Evolutionary conservation across 2,329 filamentous ascomycete genomes (phyloP), one percentile per base, ranked within the genome.

Genomic region (Aspergillus ochraceoroseus): DNA sequence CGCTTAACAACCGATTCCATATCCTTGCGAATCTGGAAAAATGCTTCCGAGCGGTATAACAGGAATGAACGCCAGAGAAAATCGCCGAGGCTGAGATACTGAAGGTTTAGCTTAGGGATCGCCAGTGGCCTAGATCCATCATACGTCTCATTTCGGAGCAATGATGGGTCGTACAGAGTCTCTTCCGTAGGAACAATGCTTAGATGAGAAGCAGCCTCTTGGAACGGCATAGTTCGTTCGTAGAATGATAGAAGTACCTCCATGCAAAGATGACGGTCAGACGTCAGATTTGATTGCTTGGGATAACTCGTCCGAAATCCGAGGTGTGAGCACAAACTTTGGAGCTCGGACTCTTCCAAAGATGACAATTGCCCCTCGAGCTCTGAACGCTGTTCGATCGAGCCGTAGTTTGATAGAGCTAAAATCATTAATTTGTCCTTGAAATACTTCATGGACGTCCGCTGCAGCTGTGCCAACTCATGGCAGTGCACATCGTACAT

Each of bases 11-110:
- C 80, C 32, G 86, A 79, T 59, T 95, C 87, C 42, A 98, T 80
- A 59, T 98, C 87, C 57, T 88, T 90, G 31, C 88, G 80, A 44
- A 98, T 90, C 45, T 87, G 86, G 62, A 94, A 96, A 61, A 96
- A 95, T 0, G 90, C 79, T 63, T 98, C 92, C 43, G 83, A 85
- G 27, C 90, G 81, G 61, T 95, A 92, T 6, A 98, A 71, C 9
- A 94, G 75, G 56, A 96, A 83, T 0, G 90, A 88, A 47, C 94
- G 79, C 88, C 89, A 98, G n/a, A 98, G 69, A 55, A 98, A 98
- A 63, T 98, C 92, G 2, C 88, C 88, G 35, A 95, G 80, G 2
- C 89, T 94, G 9, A 98, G 73, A 64, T 98, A 98, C 59, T 98
- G 92, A 18, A 98, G 71, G 54, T 95, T 98, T 31, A 96, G 68